Base-by-base conservation (phyloP, 768 basidiomycete species). In the Kwoniella newhampshirensis region DNA sequence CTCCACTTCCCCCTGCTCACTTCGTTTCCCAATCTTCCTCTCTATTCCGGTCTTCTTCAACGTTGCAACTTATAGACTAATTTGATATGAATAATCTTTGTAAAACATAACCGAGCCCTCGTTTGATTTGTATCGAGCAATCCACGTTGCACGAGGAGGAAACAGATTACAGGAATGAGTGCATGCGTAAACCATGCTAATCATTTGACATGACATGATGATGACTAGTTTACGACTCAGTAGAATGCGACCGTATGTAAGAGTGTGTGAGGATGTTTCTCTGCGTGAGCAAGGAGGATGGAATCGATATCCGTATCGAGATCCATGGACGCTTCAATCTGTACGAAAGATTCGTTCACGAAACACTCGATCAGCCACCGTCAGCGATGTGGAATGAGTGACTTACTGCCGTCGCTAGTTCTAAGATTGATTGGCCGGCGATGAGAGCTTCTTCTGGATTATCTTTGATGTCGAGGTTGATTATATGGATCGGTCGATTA, bases 401-500 rank as follows among this genome's bases (percentile, higher is more conserved):
- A 81, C 90, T 79, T 70, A 96, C 94, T 52, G 92, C 87, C 45
- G 84, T 81, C 7, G 91, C 91, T 20, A 99, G 80, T 69, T 94
- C 93, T 26, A 98, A 80, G 74, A 98, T 92, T 1, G 94, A 92
- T 75, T 86, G 89, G 17, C 96, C 94, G 23, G 96, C 96, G 63
- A 97, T 91, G 44, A 88, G 80, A 0, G 96, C 96, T 77, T 99
- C 96, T 81, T 98, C 96, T 67, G 97, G 93, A 71, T 96, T 98
- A 78, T 99, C 96, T 79, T 89, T 96, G 78, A 98, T 98, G 73
- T 99, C 96, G 59, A 98, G 84, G 77, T 99, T 99, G 70, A 99
- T 89, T 40, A 99, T 77, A 76, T 99, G 96, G 17, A 98, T 91
- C 1, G 93, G 88, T 59, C 86, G 86, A 79, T 91, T 97, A 71